phyloP scores from a whole-genome alignment of 257 asterid genomes.

The Striga asiatica region DNA sequence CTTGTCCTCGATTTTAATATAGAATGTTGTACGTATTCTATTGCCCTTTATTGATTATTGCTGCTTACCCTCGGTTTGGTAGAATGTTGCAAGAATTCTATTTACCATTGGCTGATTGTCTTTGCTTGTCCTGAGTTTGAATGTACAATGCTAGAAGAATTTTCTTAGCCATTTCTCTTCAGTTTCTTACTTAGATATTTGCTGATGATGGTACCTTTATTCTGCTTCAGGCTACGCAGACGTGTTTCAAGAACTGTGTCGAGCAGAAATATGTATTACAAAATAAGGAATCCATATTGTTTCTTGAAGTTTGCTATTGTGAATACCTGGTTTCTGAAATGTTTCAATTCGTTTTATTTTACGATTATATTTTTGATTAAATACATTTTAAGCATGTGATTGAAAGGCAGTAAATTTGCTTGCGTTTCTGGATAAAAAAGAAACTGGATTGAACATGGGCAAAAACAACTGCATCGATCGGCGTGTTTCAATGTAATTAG shows the following conservation, averaged over 20 bases:
- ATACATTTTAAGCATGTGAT: not conserved
- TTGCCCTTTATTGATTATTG: too few species aligned
- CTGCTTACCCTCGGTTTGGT: too few species aligned
- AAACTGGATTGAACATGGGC: constrained; percentile 83
- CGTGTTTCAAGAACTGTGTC: constrained; percentile 71
- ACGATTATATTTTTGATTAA: not conserved
- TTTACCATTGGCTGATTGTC: too few species aligned
- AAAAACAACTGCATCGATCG: constrained; percentile 87
- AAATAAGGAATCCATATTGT: not conserved
- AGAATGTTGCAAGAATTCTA: too few species aligned
- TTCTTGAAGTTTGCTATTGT: too few species aligned
- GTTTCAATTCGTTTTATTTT: not conserved
- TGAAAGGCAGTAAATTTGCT: not conserved
- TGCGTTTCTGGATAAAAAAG: constrained; percentile 53
- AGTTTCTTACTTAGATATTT: too few species aligned
- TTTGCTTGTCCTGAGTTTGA: not conserved
- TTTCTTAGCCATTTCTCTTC: too few species aligned
- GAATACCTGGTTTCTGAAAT: too few species aligned
- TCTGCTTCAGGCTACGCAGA: constrained; percentile 62
- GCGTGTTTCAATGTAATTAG: constrained; percentile 52
- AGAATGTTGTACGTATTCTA: too few species aligned
- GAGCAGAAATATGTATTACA: constrained; percentile 52
- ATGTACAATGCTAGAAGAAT: not conserved
- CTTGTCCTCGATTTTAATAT: not conserved
- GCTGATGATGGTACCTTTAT: constrained; percentile 2